These are phyloP conservation scores for Hyaloscypha bicolor DNA, from an alignment of 495 filamentous ascomycete species.

Conservation along the genomic window DNA sequence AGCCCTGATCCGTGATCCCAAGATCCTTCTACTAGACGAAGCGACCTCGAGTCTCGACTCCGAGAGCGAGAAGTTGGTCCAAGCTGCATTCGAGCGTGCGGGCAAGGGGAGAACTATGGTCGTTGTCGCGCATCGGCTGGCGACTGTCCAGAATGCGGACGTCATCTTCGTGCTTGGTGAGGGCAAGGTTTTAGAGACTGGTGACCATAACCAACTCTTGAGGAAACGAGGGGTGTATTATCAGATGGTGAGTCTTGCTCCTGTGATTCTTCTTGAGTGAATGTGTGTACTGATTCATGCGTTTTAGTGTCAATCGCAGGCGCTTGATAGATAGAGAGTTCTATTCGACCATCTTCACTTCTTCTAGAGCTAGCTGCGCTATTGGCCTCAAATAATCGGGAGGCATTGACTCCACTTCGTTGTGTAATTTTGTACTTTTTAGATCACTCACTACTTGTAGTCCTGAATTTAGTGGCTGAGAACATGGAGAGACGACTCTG, in stretches of 20 bases:
- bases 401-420: background rate
- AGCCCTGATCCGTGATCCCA: constrained; percentile 71
- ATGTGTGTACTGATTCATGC: background rate
- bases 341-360: background rate
- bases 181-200: constrained; percentile 53
- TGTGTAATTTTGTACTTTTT: background rate
- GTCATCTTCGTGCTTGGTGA: constrained; percentile 55
- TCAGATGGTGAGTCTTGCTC: constrained; percentile 42
- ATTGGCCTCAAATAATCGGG: background rate
- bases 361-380: background rate
- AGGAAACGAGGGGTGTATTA: constrained; percentile 51
- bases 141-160: constrained; percentile 56
- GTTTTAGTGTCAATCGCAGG: constrained; percentile 20
- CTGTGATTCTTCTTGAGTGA: background rate
- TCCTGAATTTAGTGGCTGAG: background rate
- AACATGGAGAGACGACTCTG: background rate
- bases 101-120: constrained; percentile 65
- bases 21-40: constrained; percentile 75
- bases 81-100: constrained; percentile 66
- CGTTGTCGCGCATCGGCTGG: constrained; percentile 67
- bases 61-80: constrained; percentile 70
- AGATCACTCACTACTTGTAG: background rate
- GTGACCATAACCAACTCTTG: constrained; percentile 53
- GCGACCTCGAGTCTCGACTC: constrained; percentile 77
- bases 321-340: constrained; percentile 22